phyloP scores from a whole-genome alignment of 441 rosid species.

The Euphorbia celastroides region DNA sequence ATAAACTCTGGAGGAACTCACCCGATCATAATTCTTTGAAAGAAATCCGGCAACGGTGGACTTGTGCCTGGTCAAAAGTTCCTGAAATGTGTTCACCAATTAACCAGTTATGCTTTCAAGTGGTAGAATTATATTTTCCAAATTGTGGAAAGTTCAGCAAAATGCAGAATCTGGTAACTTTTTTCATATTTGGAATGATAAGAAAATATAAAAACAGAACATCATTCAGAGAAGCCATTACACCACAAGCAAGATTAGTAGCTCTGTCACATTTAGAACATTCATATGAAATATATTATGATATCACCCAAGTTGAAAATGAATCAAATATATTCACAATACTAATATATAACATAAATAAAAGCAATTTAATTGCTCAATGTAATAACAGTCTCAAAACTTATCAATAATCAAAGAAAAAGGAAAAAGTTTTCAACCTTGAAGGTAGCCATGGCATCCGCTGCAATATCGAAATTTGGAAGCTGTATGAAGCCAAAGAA shows the following conservation, averaged over 20 bases:
- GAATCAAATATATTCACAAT: not conserved
- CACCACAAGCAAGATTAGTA: not conserved
- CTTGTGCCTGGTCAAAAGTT: constrained; percentile 89
- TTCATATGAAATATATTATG: not conserved
- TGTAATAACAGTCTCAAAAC: not conserved
- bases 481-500: constrained; percentile 84
- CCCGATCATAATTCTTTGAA: constrained; percentile 91
- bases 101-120: not conserved
- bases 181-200: not conserved
- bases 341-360: not conserved
- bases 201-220: not conserved
- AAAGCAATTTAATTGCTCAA: not conserved
- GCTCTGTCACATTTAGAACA: not conserved
- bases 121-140: not conserved
- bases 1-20: constrained; percentile 21
- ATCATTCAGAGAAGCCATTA: not conserved
- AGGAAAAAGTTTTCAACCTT: constrained; percentile 47
- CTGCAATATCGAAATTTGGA: constrained; percentile 93
- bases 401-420: not conserved
- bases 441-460: constrained; percentile 98
- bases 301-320: not conserved
- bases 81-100: constrained; percentile 39
- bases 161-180: not conserved
- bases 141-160: not conserved
- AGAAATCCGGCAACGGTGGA: constrained; percentile 96